Percentiles rank a stretch among this genome's conserved stretches.
Conservation (phyloP, 495 filamentous ascomycete species). For the Aspergillus bridgeri region DNA sequence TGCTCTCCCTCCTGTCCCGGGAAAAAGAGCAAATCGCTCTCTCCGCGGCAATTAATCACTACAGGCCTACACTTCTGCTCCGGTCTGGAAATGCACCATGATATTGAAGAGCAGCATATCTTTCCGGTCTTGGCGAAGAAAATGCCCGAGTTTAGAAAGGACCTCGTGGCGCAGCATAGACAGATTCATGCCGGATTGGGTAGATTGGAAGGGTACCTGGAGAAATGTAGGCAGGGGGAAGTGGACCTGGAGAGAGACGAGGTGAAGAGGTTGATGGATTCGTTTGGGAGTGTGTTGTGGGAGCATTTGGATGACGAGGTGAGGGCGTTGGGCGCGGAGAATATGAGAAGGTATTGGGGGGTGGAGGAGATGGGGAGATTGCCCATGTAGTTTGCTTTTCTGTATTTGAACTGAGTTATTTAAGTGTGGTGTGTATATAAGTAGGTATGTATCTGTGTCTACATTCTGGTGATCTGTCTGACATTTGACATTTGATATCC, state of each 20-base stretch:
- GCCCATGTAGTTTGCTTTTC: conserved; percentile 52
- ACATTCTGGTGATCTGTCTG: too few species aligned
- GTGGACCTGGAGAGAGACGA: conserved; percentile 63
- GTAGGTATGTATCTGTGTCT: too few species aligned
- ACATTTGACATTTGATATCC: too few species aligned
- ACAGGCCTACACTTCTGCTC: conserved; percentile 62
- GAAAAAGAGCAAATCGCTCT: conserved; percentile 50
- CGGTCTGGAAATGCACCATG: conserved; percentile 73
- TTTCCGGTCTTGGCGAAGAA: conserved; percentile 72
- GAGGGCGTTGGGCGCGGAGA: conserved; percentile 66
- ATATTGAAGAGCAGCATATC: conserved; percentile 78
- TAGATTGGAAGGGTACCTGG: conserved; percentile 63
- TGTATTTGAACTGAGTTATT: neutral
- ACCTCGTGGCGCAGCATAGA: conserved; percentile 72
- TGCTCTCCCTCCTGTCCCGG: conserved; percentile 43
- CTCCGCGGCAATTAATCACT: conserved; percentile 61
- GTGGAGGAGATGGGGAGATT: conserved; percentile 69
- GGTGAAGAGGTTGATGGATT: conserved; percentile 67
- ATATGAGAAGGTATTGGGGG: conserved; percentile 84
- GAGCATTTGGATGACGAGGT: conserved; percentile 74
- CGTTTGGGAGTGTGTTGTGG: conserved; percentile 66
- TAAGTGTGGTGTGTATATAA: too few species aligned
- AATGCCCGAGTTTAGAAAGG: conserved; percentile 76
- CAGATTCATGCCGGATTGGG: conserved; percentile 81
- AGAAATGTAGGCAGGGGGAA: conserved; percentile 60